Evolutionary conservation across 192 early-diverging fungal genomes (phyloP).

Genomic region (Umbelopsis sp.): DNA sequence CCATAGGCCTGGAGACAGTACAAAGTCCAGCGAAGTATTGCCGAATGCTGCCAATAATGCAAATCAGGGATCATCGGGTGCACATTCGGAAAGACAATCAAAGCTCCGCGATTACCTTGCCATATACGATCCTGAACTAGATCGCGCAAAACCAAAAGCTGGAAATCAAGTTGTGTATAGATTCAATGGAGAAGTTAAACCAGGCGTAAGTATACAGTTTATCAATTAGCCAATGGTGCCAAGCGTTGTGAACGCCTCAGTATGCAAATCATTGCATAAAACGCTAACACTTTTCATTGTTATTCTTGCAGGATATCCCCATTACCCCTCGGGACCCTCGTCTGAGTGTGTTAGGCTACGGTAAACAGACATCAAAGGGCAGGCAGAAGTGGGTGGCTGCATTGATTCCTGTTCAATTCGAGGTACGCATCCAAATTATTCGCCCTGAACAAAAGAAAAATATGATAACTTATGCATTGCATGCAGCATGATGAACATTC

Average conservation of each 20-base stretch:
- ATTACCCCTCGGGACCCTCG: slow-evolving; percentile 28
- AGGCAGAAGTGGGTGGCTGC: slow-evolving; percentile 23
- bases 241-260: neutral
- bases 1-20: slow-evolving; percentile 10
- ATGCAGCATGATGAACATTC: slow-evolving; percentile 28
- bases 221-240: neutral
- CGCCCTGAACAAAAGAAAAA: too few relatives aligned
- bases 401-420: slow-evolving; percentile 28
- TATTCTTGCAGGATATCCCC: neutral
- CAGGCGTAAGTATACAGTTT: slow-evolving; percentile 16
- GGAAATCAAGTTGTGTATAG: slow-evolving; percentile 19
- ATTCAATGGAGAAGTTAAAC: slow-evolving; percentile 24
- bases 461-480: slow-evolving; percentile 5
- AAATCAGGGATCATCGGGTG: neutral
- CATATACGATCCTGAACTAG: slow-evolving; percentile 29
- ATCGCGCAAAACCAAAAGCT: slow-evolving; percentile 8
- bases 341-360: slow-evolving; percentile 24
- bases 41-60: neutral
- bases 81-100: neutral
- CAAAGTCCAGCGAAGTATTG: slow-evolving; percentile 12
- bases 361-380: slow-evolving; percentile 25
- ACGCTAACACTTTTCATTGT: neutral
- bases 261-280: too few relatives aligned
- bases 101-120: slow-evolving; percentile 27
- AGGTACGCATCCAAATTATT: slow-evolving; percentile 14